Percentiles rank a stretch among this genome's conserved stretches.
phyloP scores from a whole-genome alignment of 371 early-diverging fungal genomes.

The Lichtheimia hyalospora region DNA sequence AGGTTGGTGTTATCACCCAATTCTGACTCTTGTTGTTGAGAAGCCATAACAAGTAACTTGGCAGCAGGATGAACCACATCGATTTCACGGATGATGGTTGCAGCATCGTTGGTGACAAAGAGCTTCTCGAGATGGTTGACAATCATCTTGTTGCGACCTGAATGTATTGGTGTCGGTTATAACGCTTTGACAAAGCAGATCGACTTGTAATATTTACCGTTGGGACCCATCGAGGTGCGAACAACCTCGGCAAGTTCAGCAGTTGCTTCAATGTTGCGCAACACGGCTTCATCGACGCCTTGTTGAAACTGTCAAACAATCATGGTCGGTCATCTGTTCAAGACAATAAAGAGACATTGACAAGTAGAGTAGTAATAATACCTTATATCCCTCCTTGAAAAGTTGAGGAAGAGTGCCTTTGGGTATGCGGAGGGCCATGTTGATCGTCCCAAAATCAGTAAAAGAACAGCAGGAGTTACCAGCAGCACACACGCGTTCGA shows the following conservation, averaged over 20 bases:
- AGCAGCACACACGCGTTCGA: too few relatives aligned
- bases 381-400: slow-evolving; percentile 97
- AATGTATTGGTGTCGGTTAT: not conserved
- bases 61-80: slow-evolving; percentile 99
- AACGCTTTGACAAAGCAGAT: too few relatives aligned
- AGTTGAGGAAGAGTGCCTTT: slow-evolving; percentile 86
- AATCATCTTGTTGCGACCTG: slow-evolving; percentile 99
- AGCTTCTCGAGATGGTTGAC: slow-evolving; percentile 97
- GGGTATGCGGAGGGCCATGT: slow-evolving; percentile 95
- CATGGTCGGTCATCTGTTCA: too few relatives aligned
- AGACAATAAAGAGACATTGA: not conserved
- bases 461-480: too few relatives aligned
- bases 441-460: not conserved
- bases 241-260: slow-evolving; percentile 91
- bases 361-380: slow-evolving; percentile 22
- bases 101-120: slow-evolving; percentile 99
- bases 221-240: slow-evolving; percentile 95
- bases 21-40: slow-evolving; percentile 98
- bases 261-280: slow-evolving; percentile 92
- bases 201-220: slow-evolving; percentile 63
- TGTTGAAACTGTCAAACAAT: slow-evolving; percentile 72
- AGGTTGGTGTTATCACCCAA: slow-evolving; percentile 96
- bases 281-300: slow-evolving; percentile 96
- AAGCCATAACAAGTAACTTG: slow-evolving; percentile 93
- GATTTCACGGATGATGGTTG: slow-evolving; percentile 97